Evolutionary conservation across 352 stramenopile genomes (phyloP).

Genomic region (Pythium dissimile): DNA sequence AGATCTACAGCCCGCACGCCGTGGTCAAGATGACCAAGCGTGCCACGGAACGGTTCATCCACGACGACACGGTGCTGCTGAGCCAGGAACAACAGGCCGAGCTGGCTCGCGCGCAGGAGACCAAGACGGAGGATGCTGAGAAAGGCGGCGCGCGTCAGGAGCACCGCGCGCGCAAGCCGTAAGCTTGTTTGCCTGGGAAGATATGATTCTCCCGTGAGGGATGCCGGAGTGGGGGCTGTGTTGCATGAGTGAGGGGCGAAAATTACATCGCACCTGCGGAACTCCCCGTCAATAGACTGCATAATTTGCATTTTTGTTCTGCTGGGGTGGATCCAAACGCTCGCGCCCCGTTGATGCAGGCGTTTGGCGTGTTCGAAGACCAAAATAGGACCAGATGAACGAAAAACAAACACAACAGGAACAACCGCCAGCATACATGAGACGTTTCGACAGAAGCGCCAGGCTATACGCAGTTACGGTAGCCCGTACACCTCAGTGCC

Average conservation of each 20-base stretch:
- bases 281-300: slow-evolving; percentile 18
- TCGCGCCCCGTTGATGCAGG: no score
- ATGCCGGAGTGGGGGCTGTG: neutral
- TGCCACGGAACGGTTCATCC: slow-evolving; percentile 42
- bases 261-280: no score
- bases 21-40: slow-evolving; percentile 72
- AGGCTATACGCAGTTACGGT: no score
- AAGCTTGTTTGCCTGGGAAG: neutral
- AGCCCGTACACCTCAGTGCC: no score
- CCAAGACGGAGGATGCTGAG: slow-evolving; percentile 7
- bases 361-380: no score
- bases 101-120: slow-evolving; percentile 10
- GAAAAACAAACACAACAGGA: no score
- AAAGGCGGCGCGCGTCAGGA: slow-evolving; percentile 12
- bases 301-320: slow-evolving; percentile 14
- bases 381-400: no score
- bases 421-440: no score
- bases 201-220: neutral
- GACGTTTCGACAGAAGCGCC: no score
- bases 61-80: slow-evolving; percentile 53
- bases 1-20: slow-evolving; percentile 66
- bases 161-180: slow-evolving; percentile 6
- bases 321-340: no score
- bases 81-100: slow-evolving; percentile 32
- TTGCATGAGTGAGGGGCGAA: neutral